Conservation (phyloP, 345 rosid species). For the Populus deltoides region DNA sequence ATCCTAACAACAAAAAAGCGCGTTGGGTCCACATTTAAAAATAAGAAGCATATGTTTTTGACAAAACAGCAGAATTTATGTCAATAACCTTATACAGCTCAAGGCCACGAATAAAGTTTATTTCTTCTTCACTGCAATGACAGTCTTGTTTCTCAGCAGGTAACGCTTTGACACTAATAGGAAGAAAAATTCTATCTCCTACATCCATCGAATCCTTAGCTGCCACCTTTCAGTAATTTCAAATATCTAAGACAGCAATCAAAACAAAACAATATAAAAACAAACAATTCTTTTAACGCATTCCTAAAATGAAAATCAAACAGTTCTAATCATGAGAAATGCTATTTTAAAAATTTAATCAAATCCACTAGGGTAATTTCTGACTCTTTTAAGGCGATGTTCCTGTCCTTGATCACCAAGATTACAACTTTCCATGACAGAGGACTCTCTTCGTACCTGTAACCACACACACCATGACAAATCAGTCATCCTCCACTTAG, state of each 20-base stretch:
- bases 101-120: slow-evolving; percentile 55
- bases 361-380: neutral
- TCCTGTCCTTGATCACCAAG: slow-evolving; percentile 34
- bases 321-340: neutral
- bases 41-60: neutral
- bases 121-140: slow-evolving; percentile 54
- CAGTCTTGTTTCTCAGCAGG: slow-evolving; percentile 43
- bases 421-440: slow-evolving; percentile 17
- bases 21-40: slow-evolving; percentile 6
- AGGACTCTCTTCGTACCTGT: slow-evolving; percentile 68
- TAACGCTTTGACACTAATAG: slow-evolving; percentile 41
- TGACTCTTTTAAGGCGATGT: slow-evolving; percentile 61
- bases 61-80: slow-evolving; percentile 6
- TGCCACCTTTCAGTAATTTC: slow-evolving; percentile 56
- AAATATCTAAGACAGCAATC: slow-evolving; percentile 24
- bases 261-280: neutral
- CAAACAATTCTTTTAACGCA: no score
- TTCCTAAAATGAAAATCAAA: no score
- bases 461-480: neutral
- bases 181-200: slow-evolving; percentile 81
- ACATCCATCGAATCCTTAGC: slow-evolving; percentile 65
- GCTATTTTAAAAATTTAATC: neutral
- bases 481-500: neutral
- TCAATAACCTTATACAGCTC: slow-evolving; percentile 71
- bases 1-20: slow-evolving; percentile 54